Percentiles rank a stretch among this genome's conserved stretches.
Evolutionary conservation across 176 grass and related monocot species (phyloP).

Genomic region (Oropetium thomaeum): DNA sequence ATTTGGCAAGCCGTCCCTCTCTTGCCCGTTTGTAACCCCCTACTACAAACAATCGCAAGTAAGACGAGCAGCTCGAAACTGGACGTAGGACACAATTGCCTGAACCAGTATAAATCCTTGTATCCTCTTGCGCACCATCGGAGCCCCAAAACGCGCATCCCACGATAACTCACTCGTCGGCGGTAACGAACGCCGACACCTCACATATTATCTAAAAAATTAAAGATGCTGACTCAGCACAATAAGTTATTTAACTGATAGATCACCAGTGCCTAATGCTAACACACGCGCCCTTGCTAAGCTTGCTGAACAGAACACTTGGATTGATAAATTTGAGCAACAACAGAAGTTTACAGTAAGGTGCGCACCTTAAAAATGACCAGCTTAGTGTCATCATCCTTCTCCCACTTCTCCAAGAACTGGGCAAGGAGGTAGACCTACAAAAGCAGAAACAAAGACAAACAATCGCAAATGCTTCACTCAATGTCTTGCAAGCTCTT

Average conservation of each 20-base stretch:
- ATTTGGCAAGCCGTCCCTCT: no score
- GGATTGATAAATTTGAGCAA: background rate
- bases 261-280: background rate
- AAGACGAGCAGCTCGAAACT: no score
- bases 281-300: background rate
- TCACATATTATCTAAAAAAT: no score
- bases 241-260: background rate
- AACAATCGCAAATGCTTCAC: background rate
- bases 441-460: slow-evolving; percentile 3
- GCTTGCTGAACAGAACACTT: background rate
- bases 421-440: slow-evolving; percentile 81
- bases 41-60: no score
- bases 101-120: no score
- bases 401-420: slow-evolving; percentile 91
- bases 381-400: slow-evolving; percentile 73
- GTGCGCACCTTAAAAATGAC: slow-evolving; percentile 79
- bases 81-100: no score
- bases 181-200: no score
- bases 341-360: background rate
- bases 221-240: no score
- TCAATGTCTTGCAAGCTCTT: background rate
- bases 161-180: no score
- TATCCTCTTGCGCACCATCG: no score
- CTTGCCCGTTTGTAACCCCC: no score
- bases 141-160: no score